Percentiles rank a stretch among this genome's conserved stretches.
phyloP scores from a whole-genome alignment of 176 grass and related monocot genomes.

The Bothriochloa decipiens region DNA sequence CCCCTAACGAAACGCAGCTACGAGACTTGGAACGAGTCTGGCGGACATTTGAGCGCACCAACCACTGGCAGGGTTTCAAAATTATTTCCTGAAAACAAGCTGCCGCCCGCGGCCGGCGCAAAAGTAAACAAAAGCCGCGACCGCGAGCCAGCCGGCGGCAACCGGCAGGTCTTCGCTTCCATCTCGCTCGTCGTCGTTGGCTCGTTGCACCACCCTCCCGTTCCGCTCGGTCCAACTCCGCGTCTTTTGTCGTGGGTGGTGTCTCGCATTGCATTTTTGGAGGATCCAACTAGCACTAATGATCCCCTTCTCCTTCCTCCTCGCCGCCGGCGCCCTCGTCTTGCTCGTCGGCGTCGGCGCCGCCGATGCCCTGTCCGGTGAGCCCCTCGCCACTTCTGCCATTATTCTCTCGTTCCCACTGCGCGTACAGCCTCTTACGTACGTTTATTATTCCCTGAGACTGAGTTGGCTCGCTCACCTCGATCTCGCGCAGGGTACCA shows the following conservation, averaged over 20 bases:
- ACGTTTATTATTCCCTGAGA: background rate
- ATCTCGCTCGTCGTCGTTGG: slow-evolving; percentile 16
- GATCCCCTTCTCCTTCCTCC: slow-evolving; percentile 45
- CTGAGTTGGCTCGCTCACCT: background rate
- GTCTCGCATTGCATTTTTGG: background rate
- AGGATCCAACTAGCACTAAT: background rate
- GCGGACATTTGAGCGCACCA: slow-evolving; percentile 22
- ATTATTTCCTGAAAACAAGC: background rate
- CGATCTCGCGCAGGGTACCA: slow-evolving; percentile 46
- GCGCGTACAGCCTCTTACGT: too few relatives aligned
- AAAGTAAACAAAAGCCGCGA: slow-evolving; percentile 42
- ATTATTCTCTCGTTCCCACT: background rate
- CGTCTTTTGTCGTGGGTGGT: background rate
- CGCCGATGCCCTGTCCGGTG: slow-evolving; percentile 34
- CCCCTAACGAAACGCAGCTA: background rate
- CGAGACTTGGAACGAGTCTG: slow-evolving; percentile 19
- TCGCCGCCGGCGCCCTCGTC: slow-evolving; percentile 42
- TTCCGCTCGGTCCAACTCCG: slow-evolving; percentile 22
- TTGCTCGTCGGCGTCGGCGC: background rate
- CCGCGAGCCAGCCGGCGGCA: slow-evolving; percentile 40
- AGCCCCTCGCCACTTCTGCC: background rate
- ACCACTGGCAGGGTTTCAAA: background rate
- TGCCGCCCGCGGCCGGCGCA: slow-evolving; percentile 4
- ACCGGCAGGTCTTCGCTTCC: slow-evolving; percentile 1
- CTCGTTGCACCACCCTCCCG: slow-evolving; percentile 20